Percentiles rank a stretch among this genome's conserved stretches.
phyloP scores from a whole-genome alignment of 805 yeast genomes.

The Candida berthetii region DNA sequence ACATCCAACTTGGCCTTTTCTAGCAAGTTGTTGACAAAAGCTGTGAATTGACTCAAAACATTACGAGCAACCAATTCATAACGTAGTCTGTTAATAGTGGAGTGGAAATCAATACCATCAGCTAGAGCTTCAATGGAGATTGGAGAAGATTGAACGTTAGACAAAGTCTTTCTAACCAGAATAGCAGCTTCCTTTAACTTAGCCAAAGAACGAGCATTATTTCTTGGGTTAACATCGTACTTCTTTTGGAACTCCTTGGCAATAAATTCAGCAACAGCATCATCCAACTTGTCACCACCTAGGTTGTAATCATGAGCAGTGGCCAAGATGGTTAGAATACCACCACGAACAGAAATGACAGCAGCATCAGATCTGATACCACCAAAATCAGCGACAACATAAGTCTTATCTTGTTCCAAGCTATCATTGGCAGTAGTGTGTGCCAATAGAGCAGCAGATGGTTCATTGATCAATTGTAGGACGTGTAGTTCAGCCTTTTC shows the following conservation, averaged over 20 bases:
- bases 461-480: conserved; percentile 86
- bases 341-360: conserved; percentile 88
- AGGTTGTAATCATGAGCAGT: conserved; percentile 76
- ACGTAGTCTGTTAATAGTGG: conserved; percentile 89
- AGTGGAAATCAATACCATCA: conserved; percentile 90
- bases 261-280: conserved; percentile 70
- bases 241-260: conserved; percentile 94
- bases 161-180: conserved; percentile 82
- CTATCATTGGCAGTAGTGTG: conserved; percentile 43
- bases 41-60: conserved; percentile 68
- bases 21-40: conserved; percentile 69
- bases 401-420: conserved; percentile 55
- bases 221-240: conserved; percentile 72
- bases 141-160: conserved; percentile 82
- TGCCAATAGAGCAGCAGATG: conserved; percentile 85
- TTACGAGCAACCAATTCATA: conserved; percentile 82
- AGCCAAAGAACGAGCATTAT: conserved; percentile 78
- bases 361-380: conserved; percentile 96
- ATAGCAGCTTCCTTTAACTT: conserved; percentile 82
- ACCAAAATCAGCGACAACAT: conserved; percentile 95
- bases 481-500: conserved; percentile 70
- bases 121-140: conserved; percentile 93
- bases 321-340: conserved; percentile 82
- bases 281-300: conserved; percentile 88
- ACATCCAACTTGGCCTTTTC: conserved; percentile 79